phyloP scores from a whole-genome alignment of 2,329 filamentous ascomycete species.

The Fusarium oxysporum region DNA sequence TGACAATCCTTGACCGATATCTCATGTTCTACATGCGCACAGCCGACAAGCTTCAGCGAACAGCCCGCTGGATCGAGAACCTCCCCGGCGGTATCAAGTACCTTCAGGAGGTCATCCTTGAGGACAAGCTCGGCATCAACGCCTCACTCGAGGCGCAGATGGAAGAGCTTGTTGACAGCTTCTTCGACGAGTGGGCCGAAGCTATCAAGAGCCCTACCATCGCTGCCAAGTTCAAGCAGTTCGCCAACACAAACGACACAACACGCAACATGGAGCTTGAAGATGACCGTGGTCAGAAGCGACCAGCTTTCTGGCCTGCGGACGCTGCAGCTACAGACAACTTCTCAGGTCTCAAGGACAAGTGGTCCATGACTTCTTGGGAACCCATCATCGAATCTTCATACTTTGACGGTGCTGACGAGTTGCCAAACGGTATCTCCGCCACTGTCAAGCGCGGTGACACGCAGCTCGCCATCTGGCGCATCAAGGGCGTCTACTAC shows the following conservation, averaged over 20 bases:
- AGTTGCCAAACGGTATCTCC: constrained; percentile 77
- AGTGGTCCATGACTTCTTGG: constrained; percentile 75
- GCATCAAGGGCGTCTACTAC: constrained; percentile 82
- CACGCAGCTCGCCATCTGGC: constrained; percentile 89
- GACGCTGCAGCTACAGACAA: constrained; percentile 74
- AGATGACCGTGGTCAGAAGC: constrained; percentile 76
- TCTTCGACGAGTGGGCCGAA: constrained; percentile 94
- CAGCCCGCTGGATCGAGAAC: constrained; percentile 86
- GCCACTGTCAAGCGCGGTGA: constrained; percentile 87
- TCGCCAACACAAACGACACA: constrained; percentile 82
- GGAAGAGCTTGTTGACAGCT: constrained; percentile 83
- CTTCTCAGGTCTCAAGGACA: constrained; percentile 73
- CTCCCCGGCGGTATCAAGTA: constrained; percentile 88
- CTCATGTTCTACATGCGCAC: constrained; percentile 95
- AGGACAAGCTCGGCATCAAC: constrained; percentile 88
- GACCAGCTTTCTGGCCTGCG: constrained; percentile 83
- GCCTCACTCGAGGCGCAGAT: constrained; percentile 88
- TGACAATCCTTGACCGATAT: constrained; percentile 88
- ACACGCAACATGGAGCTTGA: constrained; percentile 77
- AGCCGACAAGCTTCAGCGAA: constrained; percentile 89
- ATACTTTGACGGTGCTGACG: constrained; percentile 74
- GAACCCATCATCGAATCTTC: constrained; percentile 79
- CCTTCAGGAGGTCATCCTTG: constrained; percentile 82
- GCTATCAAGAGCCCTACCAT: constrained; percentile 77
- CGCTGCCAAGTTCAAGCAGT: constrained; percentile 80